Percentiles rank a stretch among this genome's conserved stretches.
These are phyloP conservation scores for Scedosporium dehoogii DNA, from an alignment of 2,329 filamentous ascomycete species.

Conservation along the genomic window DNA sequence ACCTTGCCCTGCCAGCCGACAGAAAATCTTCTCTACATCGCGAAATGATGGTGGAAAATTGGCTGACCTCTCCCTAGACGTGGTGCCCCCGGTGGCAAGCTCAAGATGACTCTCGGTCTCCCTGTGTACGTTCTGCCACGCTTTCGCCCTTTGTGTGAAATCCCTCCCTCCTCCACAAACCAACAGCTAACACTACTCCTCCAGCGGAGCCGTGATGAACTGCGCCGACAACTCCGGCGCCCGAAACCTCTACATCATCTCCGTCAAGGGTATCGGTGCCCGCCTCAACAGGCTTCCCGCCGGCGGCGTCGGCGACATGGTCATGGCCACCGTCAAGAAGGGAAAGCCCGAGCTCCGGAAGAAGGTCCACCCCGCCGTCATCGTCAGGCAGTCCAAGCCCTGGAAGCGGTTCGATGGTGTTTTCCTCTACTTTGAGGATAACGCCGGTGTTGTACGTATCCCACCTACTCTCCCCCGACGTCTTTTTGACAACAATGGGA, in stretches of 20 bases:
- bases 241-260: slow-evolving; percentile 99
- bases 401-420: slow-evolving; percentile 98
- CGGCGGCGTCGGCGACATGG: slow-evolving; percentile 98
- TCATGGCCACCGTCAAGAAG: slow-evolving; percentile 99
- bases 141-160: not conserved
- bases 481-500: not conserved
- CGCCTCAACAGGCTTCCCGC: slow-evolving; percentile 95
- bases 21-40: no score
- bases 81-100: slow-evolving; percentile 98
- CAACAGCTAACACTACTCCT: not conserved
- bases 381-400: slow-evolving; percentile 97
- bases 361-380: slow-evolving; percentile 99
- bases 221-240: slow-evolving; percentile 99
- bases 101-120: slow-evolving; percentile 99
- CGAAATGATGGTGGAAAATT: not conserved
- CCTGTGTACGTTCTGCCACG: slow-evolving; percentile 69
- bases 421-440: slow-evolving; percentile 99
- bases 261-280: slow-evolving; percentile 96
- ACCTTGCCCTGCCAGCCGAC: no score
- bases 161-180: not conserved
- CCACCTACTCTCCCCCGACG: not conserved
- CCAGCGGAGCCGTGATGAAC: slow-evolving; percentile 98
- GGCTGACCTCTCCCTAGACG: slow-evolving; percentile 36
- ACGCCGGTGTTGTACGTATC: slow-evolving; percentile 87
- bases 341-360: slow-evolving; percentile 99